These are phyloP conservation scores for Metroxylon sagu DNA, from an alignment of 176 grass and related monocot species.

Conservation along the genomic window DNA sequence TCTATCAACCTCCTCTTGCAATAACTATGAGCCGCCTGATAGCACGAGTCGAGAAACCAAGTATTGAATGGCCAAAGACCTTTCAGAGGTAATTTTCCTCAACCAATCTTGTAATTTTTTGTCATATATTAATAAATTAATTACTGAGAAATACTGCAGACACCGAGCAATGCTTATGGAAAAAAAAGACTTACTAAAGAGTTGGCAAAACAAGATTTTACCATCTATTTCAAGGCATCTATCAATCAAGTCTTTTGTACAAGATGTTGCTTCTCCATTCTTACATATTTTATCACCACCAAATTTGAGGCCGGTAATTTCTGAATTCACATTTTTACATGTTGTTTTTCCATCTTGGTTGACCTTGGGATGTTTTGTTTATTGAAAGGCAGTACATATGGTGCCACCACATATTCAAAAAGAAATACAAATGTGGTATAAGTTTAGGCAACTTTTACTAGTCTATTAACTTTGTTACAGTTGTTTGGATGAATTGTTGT, in stretches of 20 bases:
- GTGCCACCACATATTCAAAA: too few species aligned
- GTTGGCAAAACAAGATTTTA: conserved; percentile 71
- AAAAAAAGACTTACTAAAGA: conserved; percentile 70
- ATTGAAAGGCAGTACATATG: too few species aligned
- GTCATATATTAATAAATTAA: conserved; percentile 2
- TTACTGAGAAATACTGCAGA: conserved; percentile 32
- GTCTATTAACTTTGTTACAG: too few species aligned
- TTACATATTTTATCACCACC: conserved; percentile 76
- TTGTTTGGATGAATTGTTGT: too few species aligned
- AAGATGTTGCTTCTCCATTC: conserved; percentile 69
- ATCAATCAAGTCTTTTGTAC: conserved; percentile 64
- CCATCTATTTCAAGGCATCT: conserved; percentile 82
- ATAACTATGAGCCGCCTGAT: conserved; percentile 71
- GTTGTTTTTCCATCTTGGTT: too few species aligned
- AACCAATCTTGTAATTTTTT: conserved; percentile 1
- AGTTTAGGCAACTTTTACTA: too few species aligned
- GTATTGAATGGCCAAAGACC: conserved; percentile 94
- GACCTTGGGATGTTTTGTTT: too few species aligned
- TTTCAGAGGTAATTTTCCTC: conserved; percentile 52
- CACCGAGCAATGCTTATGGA: conserved; percentile 62
- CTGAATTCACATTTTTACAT: too few species aligned
- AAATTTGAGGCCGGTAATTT: conserved; percentile 83
- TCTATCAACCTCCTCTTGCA: conserved; percentile 76
- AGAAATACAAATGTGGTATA: too few species aligned
- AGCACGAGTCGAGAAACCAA: conserved; percentile 89